These are phyloP conservation scores for Saprolegnia diclina DNA, from an alignment of 352 stramenopile species.

Conservation along the genomic window DNA sequence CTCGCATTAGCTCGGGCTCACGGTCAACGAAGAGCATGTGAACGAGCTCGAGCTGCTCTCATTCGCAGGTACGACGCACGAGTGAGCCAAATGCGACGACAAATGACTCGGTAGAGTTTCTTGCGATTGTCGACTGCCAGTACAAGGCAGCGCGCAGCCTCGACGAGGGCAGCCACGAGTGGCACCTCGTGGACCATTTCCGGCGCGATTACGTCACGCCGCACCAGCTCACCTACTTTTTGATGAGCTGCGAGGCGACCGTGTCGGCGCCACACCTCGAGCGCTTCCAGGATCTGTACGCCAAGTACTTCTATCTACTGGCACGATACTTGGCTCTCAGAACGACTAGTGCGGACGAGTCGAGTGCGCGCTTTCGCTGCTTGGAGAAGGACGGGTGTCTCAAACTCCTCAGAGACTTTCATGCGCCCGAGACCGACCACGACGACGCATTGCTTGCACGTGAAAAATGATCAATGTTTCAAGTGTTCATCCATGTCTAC, in stretches of 20 bases:
- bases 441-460: neutral
- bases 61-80: conserved; percentile 18
- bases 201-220: conserved; percentile 5
- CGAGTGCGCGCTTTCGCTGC: neutral
- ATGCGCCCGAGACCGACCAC: neutral
- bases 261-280: conserved; percentile 1
- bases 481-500: neutral
- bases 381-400: neutral
- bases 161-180: neutral
- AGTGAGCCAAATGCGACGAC: too few species aligned
- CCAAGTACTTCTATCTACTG: neutral
- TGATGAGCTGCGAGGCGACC: neutral
- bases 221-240: conserved; percentile 15
- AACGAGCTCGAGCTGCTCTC: conserved; percentile 18
- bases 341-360: neutral
- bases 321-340: neutral
- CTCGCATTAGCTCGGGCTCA: conserved; percentile 14
- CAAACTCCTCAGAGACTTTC: neutral
- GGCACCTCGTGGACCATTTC: conserved; percentile 14
- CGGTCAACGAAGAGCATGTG: conserved; percentile 14
- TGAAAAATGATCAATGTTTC: neutral
- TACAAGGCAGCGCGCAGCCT: neutral
- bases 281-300: conserved; percentile 14
- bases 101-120: conserved; percentile 4
- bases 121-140: conserved; percentile 16